Evolutionary conservation across 139 green algal species (phyloP), one percentile per base, ranked within the genome.

Genomic region (Gonium pectorale): DNA sequence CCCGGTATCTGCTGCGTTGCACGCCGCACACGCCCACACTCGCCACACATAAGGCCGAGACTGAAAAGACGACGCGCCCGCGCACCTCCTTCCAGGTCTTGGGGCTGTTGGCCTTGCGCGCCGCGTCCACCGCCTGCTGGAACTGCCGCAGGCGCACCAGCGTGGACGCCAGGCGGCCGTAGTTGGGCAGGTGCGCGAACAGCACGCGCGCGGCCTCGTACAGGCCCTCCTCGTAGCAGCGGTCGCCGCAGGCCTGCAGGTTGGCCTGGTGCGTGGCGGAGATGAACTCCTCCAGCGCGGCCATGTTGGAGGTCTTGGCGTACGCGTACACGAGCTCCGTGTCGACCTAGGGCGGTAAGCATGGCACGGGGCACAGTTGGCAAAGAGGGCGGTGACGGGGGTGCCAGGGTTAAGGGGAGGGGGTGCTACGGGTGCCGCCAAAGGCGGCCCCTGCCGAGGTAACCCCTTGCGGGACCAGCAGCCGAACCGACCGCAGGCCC

Each of bases 261-360:
- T 92, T 93, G 82, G 89, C 87, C 69, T 92, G 89, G 90, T 98
- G 93, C 1, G 92, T 93, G 77, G 86, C 88, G 49, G 89, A 87
- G 68, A 99, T 96, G 90, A 99, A 99, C 86, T 98, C 96, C 92
- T 99, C 97, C 60, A 99, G 93, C 31, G 92, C 89, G 1, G 87
- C 94, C 44, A 99, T 93, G 75, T 98, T 90, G 82, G 94, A 88
- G 60, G 91, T 98, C 78, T 94, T 93, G 37, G 97, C 97, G 80
- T 99, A 99, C 4, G 97, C 95, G 75, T 98, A 99, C 51, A 97
- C 92, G 43, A 99, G 94, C 94, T 99, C 97, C 1, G 93, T 98
- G 92, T 99, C 97, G 69, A 99, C 96, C 86, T 94, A 33, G 41
- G 69, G 29, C 44, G 19, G 49, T 51, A 3, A 21, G 49, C n/a